Evolutionary conservation across 371 early-diverging fungal genomes (phyloP), one percentile per base, ranked within the genome.

Genomic region (Rhizopus sp.): DNA sequence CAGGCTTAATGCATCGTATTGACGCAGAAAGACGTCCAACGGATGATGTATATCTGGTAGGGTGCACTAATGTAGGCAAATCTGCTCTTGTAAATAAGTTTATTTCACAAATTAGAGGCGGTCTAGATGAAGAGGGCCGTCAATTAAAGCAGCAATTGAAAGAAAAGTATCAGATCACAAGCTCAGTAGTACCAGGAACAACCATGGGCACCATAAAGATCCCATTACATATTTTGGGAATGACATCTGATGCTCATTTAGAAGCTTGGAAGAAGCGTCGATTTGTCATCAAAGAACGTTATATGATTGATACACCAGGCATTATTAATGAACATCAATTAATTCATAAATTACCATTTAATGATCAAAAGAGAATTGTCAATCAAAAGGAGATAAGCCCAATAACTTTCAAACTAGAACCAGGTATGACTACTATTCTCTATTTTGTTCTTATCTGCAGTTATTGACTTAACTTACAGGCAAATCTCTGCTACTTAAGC

Each of bases 41-140:
- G 3, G 86, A 88, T 53, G 86, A 90, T 61, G 63, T 90, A 3
- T 89, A 88, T 57, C 55, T 89, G 48, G 76, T 90, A 5, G 90
- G 90, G 0, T 78, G 81, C 31, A 86, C 88, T 4, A 90, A 89
- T 55, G 88, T 84, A 6, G 90, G 90, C 37, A 90, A 90, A 65
- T 87, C 88, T 0, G 84, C 86, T 15, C 68, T 90, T 1, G 72
- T 89, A 40, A 88, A 90, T 49, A 73, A 80, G 12, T 64, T 88
- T 32, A 60, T 88, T 52, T 62, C 73, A 10, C 70, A 70, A 44
- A 60, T 62, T 42, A 44, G 62, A 63, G 66, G 58, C 5, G n/a
- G 44, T 10, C 15, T 57, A 44, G 58, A 68, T 48, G 46, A 47
- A 37, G 54, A 60, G 32, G 63, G 56, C 0, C 47, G 61, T 23